These are phyloP conservation scores for Sisymbrium altissimum DNA, from an alignment of 345 rosid genomes.

Conservation along the genomic window DNA sequence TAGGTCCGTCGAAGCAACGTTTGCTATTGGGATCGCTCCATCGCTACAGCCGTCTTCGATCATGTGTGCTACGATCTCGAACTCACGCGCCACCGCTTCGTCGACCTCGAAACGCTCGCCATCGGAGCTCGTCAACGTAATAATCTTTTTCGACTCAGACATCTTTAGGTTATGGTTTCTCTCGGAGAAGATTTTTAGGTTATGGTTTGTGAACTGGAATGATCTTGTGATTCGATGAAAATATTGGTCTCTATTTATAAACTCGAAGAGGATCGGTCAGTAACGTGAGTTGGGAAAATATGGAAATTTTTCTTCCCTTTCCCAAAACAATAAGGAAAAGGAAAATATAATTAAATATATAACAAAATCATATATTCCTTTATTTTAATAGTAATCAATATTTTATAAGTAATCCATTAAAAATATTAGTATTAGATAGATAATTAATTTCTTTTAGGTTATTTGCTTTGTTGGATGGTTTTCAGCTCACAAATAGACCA, in stretches of 20 bases:
- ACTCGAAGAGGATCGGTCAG: no score
- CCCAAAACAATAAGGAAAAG: not conserved
- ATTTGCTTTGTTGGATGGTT: not conserved
- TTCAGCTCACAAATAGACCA: not conserved
- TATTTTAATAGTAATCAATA: not conserved
- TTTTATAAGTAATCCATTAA: not conserved
- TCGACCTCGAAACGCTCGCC: conserved; percentile 55
- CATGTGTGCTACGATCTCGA: conserved; percentile 57
- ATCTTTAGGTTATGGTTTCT: not conserved
- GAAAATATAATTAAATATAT: not conserved
- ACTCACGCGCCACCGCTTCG: conserved; percentile 50
- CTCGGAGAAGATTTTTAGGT: not conserved
- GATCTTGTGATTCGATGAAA: not conserved
- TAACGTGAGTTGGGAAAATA: not conserved
- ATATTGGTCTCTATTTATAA: not conserved
- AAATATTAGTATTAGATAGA: not conserved
- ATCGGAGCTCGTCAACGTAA: conserved; percentile 47
- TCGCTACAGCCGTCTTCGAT: conserved; percentile 59
- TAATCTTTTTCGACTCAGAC: conserved; percentile 35
- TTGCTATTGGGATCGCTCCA: conserved; percentile 53
- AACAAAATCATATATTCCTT: not conserved
- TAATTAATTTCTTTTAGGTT: not conserved
- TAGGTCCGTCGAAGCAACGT: conserved; percentile 50
- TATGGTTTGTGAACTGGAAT: not conserved
- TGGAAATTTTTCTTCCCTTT: not conserved